Conservation (phyloP, 1,139 yeast genomes). For the Saccharomyces hybrid region DNA sequence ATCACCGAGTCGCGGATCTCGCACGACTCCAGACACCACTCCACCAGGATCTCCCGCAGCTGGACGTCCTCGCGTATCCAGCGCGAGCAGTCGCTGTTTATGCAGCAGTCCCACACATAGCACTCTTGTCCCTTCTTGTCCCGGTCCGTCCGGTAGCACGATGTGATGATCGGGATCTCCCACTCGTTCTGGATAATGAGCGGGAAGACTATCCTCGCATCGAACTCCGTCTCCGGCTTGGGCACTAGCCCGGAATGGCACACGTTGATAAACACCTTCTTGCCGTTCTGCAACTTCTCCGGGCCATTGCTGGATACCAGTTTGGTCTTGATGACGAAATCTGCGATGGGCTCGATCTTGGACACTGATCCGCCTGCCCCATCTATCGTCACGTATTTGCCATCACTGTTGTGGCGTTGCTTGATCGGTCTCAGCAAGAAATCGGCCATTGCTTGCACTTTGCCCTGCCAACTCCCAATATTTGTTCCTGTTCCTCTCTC, state of each 20-base stretch:
- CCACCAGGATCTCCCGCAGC: slow-evolving; percentile 33
- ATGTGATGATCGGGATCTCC: slow-evolving; percentile 76
- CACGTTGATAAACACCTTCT: slow-evolving; percentile 72
- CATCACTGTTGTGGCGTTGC: background rate
- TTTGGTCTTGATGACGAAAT: background rate
- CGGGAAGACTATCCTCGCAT: slow-evolving; percentile 53
- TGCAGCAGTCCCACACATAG: slow-evolving; percentile 68
- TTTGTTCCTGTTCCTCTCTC: background rate
- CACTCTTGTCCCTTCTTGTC: slow-evolving; percentile 68
- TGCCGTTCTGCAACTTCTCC: slow-evolving; percentile 26
- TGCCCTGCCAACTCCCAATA: background rate
- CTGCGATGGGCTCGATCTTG: background rate
- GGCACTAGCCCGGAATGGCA: slow-evolving; percentile 65
- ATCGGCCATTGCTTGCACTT: background rate
- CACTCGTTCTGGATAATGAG: slow-evolving; percentile 64
- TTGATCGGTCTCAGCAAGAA: slow-evolving; percentile 4
- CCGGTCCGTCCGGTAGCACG: slow-evolving; percentile 42
- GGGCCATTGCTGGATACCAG: background rate
- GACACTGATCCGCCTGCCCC: background rate
- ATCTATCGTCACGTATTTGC: background rate
- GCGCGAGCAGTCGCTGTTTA: slow-evolving; percentile 51
- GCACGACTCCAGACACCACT: slow-evolving; percentile 55
- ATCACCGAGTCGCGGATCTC: slow-evolving; percentile 45
- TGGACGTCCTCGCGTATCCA: slow-evolving; percentile 51
- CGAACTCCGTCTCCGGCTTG: slow-evolving; percentile 43